Base-by-base conservation (phyloP, 805 yeast genomes). In the Tetrapisispora nanseiensis region DNA sequence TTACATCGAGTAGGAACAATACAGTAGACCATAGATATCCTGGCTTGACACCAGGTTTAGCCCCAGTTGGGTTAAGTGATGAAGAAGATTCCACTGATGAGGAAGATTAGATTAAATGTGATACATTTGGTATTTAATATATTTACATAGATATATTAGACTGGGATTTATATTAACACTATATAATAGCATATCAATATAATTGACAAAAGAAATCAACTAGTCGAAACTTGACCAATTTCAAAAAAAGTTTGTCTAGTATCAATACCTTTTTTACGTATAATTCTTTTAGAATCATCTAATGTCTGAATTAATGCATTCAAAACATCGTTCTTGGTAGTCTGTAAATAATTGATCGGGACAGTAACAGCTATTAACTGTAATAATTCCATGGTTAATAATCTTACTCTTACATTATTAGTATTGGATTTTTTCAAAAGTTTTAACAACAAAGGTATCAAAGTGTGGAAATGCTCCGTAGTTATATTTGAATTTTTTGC, bases 11-110 rank as follows among this genome's bases (percentile, higher is more conserved):
- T 20, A 22, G 12, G 5, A 24, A 23, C 23, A 12, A 21, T 12
- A 37, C 46, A 34, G 33, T 41, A 23, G 61, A 53, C 42, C 56
- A 57, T 39, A 59, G 61, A 22, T 68, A 62, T 45, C 64, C 84
- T 32, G 90, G 92, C 22, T 68, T 84, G 42, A 84, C 94, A 0
- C 94, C 92, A 1, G 94, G 94, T 47, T 70, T 84, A 61, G 94
- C 92, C 1, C 92, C 92, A 26, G 87, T 84, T 20, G 89, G 78
- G 28, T 67, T 70, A 49, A 72, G 75, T 34, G 80, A 76, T 50
- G 78, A 76, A 44, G 76, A 72, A 21, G 63, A 57, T 13, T 55
- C 59, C 11, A 55, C 59, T 31, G 63, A 59, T 16, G 65, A 59
- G 29, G 57, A 55, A 28, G 28, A 23, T 8, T 49, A 45, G 19